These are phyloP conservation scores for Diophrys appendiculata DNA, from an alignment of 73 alveolate genomes.

Conservation along the genomic window DNA sequence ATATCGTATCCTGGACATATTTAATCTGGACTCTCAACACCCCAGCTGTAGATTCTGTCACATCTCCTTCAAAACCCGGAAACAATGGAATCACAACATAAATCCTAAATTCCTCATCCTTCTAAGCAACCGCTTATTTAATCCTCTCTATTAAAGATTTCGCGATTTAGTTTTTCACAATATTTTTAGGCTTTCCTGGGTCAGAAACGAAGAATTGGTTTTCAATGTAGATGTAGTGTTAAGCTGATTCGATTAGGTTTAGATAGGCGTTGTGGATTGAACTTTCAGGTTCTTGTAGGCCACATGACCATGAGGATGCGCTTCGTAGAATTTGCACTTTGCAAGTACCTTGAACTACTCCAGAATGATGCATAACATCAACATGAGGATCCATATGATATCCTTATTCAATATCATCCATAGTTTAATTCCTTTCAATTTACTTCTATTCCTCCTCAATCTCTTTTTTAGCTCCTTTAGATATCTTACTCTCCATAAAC, in stretches of 20 bases:
- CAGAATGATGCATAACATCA: too few relatives aligned
- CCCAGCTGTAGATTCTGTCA: slow-evolving; percentile 42
- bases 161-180: slow-evolving; percentile 80
- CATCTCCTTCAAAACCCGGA: slow-evolving; percentile 98
- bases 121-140: too few relatives aligned
- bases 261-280: slow-evolving; percentile 87
- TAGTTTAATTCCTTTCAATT: not conserved
- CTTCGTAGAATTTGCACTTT: slow-evolving; percentile 69
- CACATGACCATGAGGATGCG: slow-evolving; percentile 90
- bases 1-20: slow-evolving; percentile 76
- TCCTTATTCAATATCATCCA: not conserved
- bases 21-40: slow-evolving; percentile 75
- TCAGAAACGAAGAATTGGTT: slow-evolving; percentile 85
- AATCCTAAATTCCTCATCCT: too few relatives aligned
- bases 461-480: not conserved
- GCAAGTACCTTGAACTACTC: slow-evolving; percentile 22
- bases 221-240: slow-evolving; percentile 94
- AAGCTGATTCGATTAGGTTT: slow-evolving; percentile 73
- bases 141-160: slow-evolving; percentile 80
- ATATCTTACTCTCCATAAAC: not conserved
- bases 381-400: too few relatives aligned
- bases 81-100: slow-evolving; percentile 92
- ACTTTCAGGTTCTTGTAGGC: slow-evolving; percentile 80
- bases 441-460: not conserved
- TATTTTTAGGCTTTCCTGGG: slow-evolving; percentile 48